Base-by-base conservation (phyloP, 352 stramenopile genomes). In the Globisporangium carolinianum region DNA sequence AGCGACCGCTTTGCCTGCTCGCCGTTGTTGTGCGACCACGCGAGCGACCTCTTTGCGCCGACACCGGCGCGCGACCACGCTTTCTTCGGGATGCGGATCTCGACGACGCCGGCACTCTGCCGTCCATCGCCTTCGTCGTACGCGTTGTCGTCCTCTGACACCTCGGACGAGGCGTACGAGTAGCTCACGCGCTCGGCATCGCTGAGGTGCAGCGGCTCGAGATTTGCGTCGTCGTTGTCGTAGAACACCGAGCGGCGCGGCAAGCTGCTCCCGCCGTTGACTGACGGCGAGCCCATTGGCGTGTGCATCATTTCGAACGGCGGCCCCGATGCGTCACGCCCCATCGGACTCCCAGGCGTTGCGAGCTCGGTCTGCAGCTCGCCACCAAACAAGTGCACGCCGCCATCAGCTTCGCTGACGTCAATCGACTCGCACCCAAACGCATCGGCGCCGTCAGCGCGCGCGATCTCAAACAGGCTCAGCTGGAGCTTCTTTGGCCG, bases 41-140 rank as follows among this genome's bases (percentile, higher is more conserved):
- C 80, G 53, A 91, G 87, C 0, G 83, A 91, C 36, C 77, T 70
- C 36, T 86, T 81, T 15, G 75, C 75, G 2, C 74, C 72, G 6
- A 88, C 77, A 6, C 79, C 79, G 43, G 90, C 72, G 14, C 81
- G 73, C 17, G 80, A 78, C 85, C 85, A 94, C 12, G 83, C 83
- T 66, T 92, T 92, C 50, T 85, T 87, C 17, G 85, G 85, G 43
- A 94, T 85, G 47, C 81, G 85, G 58, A 94, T 94, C 46, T 92
- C 80, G 2, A 91, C 71, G n/a, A 75, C 66, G 4, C 76, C 82
- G 11, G 79, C 71, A 3, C 74, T 67, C 24, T 77, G 59, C 3
- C 69, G 67, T 0, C 62, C 55, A 0, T 69, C 57, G 18, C 68
- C 74, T 43, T 70, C 68, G 32, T 47, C 59, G 48, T 72, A 53